Evolutionary conservation across 2,329 filamentous ascomycete genomes (phyloP).

Genomic region (Fusarium mundagurra): DNA sequence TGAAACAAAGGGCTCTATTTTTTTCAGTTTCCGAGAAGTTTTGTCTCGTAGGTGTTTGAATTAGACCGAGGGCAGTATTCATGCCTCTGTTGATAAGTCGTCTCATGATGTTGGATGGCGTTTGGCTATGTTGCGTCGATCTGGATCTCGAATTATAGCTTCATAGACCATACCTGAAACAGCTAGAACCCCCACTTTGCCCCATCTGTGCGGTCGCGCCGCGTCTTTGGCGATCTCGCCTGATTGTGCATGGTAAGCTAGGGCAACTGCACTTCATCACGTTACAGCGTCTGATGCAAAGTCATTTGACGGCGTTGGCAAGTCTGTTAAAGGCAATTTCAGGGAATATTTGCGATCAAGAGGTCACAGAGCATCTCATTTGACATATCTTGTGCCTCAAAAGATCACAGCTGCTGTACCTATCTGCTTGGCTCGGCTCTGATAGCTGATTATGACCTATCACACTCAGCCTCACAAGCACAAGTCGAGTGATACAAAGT

Average conservation of each 20-base stretch:
- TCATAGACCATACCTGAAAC: conserved; percentile 13
- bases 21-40: neutral
- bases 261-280: conserved; percentile 35
- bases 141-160: conserved; percentile 5
- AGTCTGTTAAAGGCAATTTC: neutral
- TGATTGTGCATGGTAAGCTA: conserved; percentile 36
- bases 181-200: conserved; percentile 30
- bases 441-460: neutral
- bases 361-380: neutral
- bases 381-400: neutral
- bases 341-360: neutral
- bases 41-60: neutral
- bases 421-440: neutral
- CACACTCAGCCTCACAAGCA: neutral
- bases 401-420: neutral
- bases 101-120: neutral
- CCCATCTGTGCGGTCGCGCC: conserved; percentile 39
- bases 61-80: neutral
- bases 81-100: neutral
- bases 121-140: neutral
- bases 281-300: conserved; percentile 16
- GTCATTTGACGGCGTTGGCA: neutral
- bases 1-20: neutral
- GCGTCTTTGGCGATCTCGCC: conserved; percentile 40
- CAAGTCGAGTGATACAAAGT: neutral